Conservation (phyloP, 1,284 basidiomycete species). For the Coniophora puteana region DNA sequence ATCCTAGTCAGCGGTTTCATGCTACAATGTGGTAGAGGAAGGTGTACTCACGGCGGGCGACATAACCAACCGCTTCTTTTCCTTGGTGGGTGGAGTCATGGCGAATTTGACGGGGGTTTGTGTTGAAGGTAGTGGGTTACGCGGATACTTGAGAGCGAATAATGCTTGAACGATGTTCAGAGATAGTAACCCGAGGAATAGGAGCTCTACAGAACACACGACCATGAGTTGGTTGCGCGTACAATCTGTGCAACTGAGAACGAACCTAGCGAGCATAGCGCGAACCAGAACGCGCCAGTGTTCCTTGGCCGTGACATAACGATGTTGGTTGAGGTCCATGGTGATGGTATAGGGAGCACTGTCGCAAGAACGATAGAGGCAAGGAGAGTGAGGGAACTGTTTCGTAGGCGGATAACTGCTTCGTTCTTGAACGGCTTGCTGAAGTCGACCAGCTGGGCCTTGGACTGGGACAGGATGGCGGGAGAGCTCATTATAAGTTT, state of each 20-base stretch:
- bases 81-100: conserved; percentile 35
- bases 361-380: conserved; percentile 45
- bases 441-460: conserved; percentile 25
- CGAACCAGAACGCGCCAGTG: conserved; percentile 13
- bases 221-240: background rate
- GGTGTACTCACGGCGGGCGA: conserved; percentile 42
- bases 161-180: conserved; percentile 50
- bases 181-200: conserved; percentile 35
- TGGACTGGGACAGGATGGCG: conserved; percentile 19
- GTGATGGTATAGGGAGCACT: conserved; percentile 48
- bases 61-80: conserved; percentile 32
- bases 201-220: conserved; percentile 34
- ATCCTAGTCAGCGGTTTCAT: background rate
- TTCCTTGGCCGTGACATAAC: conserved; percentile 20
- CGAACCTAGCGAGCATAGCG: conserved; percentile 18
- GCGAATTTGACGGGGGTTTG: conserved; percentile 35
- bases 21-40: background rate
- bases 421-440: conserved; percentile 55
- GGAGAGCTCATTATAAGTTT: conserved; percentile 8
- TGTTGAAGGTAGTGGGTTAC: conserved; percentile 35
- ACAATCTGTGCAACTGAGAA: background rate
- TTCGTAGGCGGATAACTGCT: conserved; percentile 49
- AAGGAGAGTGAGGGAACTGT: conserved; percentile 42
- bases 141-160: conserved; percentile 53
- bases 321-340: conserved; percentile 33